Percentiles rank a stretch among this genome's conserved stretches.
Evolutionary conservation across 2,329 filamentous ascomycete species (phyloP).

Genomic region (Botrytis paeoniae): DNA sequence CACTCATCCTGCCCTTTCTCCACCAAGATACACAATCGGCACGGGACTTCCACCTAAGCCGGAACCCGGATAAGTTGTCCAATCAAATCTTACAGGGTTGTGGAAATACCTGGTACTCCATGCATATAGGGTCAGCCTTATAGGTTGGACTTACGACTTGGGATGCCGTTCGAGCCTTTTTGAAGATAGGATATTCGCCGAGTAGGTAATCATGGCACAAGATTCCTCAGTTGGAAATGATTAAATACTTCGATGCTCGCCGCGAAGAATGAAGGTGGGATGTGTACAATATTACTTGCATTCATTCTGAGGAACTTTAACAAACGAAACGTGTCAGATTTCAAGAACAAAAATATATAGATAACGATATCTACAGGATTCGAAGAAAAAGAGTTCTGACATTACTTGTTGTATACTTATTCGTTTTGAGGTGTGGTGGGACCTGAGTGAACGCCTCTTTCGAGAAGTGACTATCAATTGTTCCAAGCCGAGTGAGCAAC

Average conservation of each 20-base stretch:
- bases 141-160: not conserved
- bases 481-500: not conserved
- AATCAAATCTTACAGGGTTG: not conserved
- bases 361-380: not conserved
- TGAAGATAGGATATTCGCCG: constrained; percentile 3
- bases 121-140: constrained; percentile 19
- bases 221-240: constrained; percentile 9
- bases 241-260: not conserved
- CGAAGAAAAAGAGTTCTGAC: not conserved
- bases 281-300: not conserved
- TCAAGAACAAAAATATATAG: not conserved
- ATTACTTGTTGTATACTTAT: not conserved
- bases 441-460: not conserved
- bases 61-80: constrained; percentile 3
- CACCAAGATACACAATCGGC: not conserved
- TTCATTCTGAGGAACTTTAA: not conserved
- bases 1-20: not conserved
- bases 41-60: not conserved
- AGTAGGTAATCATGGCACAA: constrained; percentile 14
- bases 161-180: constrained; percentile 6
- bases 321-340: not conserved
- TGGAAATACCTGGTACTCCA: not conserved
- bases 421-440: not conserved
- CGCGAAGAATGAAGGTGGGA: not conserved
- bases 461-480: not conserved